These are phyloP conservation scores for Apiospora malaysiana DNA, from an alignment of 2,329 filamentous ascomycete genomes.

Conservation along the genomic window DNA sequence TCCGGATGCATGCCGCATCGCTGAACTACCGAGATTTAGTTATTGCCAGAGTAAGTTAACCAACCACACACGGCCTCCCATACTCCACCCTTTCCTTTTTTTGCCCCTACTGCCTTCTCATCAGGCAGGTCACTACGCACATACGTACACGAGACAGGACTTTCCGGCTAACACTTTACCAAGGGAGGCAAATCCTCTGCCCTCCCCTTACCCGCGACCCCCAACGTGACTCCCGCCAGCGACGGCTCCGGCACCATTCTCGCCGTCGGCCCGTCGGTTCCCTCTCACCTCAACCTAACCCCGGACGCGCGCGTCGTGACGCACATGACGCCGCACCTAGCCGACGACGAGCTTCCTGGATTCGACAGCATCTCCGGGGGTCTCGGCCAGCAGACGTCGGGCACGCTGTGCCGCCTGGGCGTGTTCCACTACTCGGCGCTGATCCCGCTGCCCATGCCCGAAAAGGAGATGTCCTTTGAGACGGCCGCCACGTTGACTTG, in stretches of 20 bases:
- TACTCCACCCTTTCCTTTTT: too few relatives aligned
- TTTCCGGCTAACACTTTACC: background rate
- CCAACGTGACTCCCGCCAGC: constrained; percentile 39
- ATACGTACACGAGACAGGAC: background rate
- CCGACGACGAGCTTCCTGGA: constrained; percentile 63
- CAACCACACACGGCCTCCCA: too few relatives aligned
- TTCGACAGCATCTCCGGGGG: constrained; percentile 65
- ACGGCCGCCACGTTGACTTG: constrained; percentile 54
- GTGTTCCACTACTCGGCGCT: constrained; percentile 52
- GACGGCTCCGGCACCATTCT: constrained; percentile 59
- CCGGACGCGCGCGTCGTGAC: constrained; percentile 53
- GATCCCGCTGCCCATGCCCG: constrained; percentile 42
- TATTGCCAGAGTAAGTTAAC: constrained; percentile 43
- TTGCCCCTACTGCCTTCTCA: too few relatives aligned
- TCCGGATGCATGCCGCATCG: constrained; percentile 51
- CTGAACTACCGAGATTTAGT: constrained; percentile 47
- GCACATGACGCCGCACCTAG: constrained; percentile 47
- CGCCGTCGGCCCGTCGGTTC: constrained; percentile 29
- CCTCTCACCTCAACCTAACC: constrained; percentile 27
- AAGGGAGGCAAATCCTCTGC: constrained; percentile 9
- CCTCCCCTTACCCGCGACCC: constrained; percentile 22
- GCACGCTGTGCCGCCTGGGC: constrained; percentile 53
- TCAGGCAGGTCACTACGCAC: too few relatives aligned
- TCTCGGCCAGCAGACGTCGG: constrained; percentile 60
- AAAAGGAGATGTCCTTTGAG: constrained; percentile 5